These are phyloP conservation scores for Sclerotinia sclerotiorum DNA, from an alignment of 2,329 filamentous ascomycete genomes.

Conservation along the genomic window DNA sequence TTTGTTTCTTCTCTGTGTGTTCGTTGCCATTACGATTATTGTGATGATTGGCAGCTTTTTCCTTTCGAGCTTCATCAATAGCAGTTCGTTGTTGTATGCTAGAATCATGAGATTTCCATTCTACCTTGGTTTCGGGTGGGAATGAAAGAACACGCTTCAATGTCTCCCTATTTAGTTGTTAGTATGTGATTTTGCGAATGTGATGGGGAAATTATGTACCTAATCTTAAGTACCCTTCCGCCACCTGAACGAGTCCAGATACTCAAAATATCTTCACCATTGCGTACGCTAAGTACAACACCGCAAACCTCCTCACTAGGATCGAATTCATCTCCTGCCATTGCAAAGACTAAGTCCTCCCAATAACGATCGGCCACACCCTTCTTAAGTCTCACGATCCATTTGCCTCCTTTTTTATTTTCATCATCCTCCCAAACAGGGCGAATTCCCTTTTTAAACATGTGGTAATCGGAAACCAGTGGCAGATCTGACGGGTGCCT, in stretches of 20 bases:
- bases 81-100: conserved; percentile 90
- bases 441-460: conserved; percentile 94
- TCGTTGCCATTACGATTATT: conserved; percentile 25
- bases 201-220: conserved; percentile 54
- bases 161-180: conserved; percentile 65
- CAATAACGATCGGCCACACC: conserved; percentile 95
- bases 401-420: conserved; percentile 95
- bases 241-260: conserved; percentile 96
- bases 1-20: conserved; percentile 33
- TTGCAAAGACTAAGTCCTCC: conserved; percentile 88
- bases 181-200: conserved; percentile 27
- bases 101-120: conserved; percentile 95
- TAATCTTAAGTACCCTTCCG: conserved; percentile 91
- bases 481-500: conserved; percentile 86
- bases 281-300: conserved; percentile 88
- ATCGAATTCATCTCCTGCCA: conserved; percentile 90
- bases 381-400: conserved; percentile 96
- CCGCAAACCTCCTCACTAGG: conserved; percentile 93
- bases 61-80: conserved; percentile 87
- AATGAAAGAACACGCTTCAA: conserved; percentile 88
- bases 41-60: conserved; percentile 60
- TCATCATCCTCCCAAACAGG: conserved; percentile 99
- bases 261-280: conserved; percentile 94
- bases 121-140: conserved; percentile 83
- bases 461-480: conserved; percentile 93